These are phyloP conservation scores for Hypoxylon fragiforme DNA, from an alignment of 495 filamentous ascomycete species.

Conservation along the genomic window DNA sequence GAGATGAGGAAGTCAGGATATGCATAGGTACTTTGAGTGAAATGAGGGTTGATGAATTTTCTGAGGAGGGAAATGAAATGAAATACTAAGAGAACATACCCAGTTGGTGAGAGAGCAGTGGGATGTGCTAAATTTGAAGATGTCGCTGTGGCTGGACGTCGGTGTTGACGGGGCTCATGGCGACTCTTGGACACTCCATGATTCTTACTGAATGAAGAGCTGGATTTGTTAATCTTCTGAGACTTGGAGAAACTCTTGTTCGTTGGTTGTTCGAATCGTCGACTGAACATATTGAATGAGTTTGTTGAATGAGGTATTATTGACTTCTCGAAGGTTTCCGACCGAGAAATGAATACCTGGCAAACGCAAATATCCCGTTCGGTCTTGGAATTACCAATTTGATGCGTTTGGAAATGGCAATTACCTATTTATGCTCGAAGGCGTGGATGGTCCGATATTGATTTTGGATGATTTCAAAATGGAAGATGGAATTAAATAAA, in stretches of 20 bases:
- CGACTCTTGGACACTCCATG: constrained; percentile 50
- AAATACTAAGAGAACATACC: constrained; percentile 20
- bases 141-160: constrained; percentile 45
- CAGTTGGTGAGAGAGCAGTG: constrained; percentile 41
- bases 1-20: constrained; percentile 4
- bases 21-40: no score
- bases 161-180: constrained; percentile 43
- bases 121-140: constrained; percentile 23
- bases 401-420: no score
- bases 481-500: neutral
- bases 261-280: constrained; percentile 43
- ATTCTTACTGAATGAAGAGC: constrained; percentile 50
- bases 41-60: neutral
- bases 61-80: neutral
- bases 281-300: constrained; percentile 46
- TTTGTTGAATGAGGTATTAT: constrained; percentile 12
- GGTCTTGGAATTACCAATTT: neutral
- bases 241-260: constrained; percentile 52
- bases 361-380: neutral
- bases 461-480: no score
- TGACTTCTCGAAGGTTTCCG: constrained; percentile 5
- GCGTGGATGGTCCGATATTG: neutral
- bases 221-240: constrained; percentile 45
- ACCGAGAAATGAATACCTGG: constrained; percentile 9
- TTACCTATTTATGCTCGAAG: neutral